Percentiles rank a stretch among this genome's conserved stretches.
Evolutionary conservation across 2,329 filamentous ascomycete genomes (phyloP).

Genomic region (Diaporthe vaccinii): DNA sequence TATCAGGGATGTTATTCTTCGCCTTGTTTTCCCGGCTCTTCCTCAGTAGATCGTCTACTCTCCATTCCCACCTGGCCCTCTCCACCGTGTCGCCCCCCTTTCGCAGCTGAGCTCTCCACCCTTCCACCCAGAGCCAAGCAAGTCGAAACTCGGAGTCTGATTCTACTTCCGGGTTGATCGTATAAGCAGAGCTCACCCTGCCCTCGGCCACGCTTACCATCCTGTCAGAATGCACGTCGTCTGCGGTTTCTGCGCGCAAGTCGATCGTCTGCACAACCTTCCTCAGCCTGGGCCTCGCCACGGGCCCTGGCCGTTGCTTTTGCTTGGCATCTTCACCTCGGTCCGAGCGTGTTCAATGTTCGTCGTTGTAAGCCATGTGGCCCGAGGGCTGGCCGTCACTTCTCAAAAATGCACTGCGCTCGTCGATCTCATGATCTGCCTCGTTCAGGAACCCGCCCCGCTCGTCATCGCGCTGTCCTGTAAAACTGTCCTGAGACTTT

Average conservation of each 20-base stretch:
- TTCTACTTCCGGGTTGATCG: constrained; percentile 35
- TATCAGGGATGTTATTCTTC: constrained; percentile 38
- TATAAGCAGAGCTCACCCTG: constrained; percentile 29
- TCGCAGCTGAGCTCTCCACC: constrained; percentile 53
- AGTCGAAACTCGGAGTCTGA: constrained; percentile 47
- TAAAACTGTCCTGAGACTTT: not conserved
- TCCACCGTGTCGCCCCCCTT: constrained; percentile 52
- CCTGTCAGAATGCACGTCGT: constrained; percentile 37
- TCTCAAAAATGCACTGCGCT: constrained; percentile 50
- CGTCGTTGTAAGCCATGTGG: constrained; percentile 29
- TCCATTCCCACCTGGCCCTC: constrained; percentile 51
- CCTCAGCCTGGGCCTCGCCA: not conserved
- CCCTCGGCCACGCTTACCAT: constrained; percentile 28
- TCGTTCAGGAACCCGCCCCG: constrained; percentile 38
- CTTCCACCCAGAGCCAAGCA: constrained; percentile 55
- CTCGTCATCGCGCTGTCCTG: not conserved
- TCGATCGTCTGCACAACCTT: constrained; percentile 17
- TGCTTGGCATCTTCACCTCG: constrained; percentile 40
- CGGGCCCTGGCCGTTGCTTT: constrained; percentile 32
- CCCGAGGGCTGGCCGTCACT: constrained; percentile 36
- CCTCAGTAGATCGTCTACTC: constrained; percentile 42
- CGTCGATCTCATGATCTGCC: constrained; percentile 44
- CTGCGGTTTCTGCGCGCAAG: constrained; percentile 33
- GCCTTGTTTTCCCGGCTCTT: not conserved
- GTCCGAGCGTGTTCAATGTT: constrained; percentile 57